Conservation (phyloP, 805 yeast species). For the Pichia nakasei region DNA sequence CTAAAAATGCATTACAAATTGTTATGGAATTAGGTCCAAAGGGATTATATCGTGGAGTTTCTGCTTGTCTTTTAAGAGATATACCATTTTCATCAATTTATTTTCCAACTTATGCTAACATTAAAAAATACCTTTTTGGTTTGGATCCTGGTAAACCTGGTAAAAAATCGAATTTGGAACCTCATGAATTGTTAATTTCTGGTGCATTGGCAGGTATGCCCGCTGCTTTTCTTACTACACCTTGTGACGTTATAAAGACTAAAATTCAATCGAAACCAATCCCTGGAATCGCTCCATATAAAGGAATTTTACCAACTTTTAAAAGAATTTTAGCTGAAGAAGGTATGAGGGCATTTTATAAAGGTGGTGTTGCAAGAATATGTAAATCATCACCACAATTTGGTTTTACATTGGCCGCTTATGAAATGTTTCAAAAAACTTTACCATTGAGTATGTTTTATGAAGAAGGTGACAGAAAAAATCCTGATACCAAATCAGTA, state of each 20-base stretch:
- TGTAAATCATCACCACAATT: conserved; percentile 95
- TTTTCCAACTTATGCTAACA: conserved; percentile 93
- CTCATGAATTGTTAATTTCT: conserved; percentile 76
- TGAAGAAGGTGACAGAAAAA: conserved; percentile 1
- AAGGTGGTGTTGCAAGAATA: conserved; percentile 94
- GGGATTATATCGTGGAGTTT: conserved; percentile 87
- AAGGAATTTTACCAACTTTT: conserved; percentile 72
- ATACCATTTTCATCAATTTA: conserved; percentile 95
- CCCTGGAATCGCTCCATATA: conserved; percentile 67
- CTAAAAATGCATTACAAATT: conserved; percentile 57
- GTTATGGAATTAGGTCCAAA: conserved; percentile 69
- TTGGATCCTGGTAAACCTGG: conserved; percentile 66
- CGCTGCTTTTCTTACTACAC: conserved; percentile 93
- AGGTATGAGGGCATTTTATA: conserved; percentile 79
- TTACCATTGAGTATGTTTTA: conserved; percentile 53
- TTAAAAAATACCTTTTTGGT: conserved; percentile 71
- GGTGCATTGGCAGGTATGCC: conserved; percentile 99
- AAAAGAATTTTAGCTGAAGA: conserved; percentile 69
- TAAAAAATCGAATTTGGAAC: conserved; percentile 50
- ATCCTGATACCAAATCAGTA: conserved; percentile 16
- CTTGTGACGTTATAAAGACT: conserved; percentile 94
- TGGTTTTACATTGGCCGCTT: conserved; percentile 96
- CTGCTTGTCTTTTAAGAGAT: conserved; percentile 88
- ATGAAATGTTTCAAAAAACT: conserved; percentile 75
- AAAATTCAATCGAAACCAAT: conserved; percentile 81